Base-by-base conservation (phyloP, 2,329 filamentous ascomycete species). In the Metarhizium rileyi region DNA sequence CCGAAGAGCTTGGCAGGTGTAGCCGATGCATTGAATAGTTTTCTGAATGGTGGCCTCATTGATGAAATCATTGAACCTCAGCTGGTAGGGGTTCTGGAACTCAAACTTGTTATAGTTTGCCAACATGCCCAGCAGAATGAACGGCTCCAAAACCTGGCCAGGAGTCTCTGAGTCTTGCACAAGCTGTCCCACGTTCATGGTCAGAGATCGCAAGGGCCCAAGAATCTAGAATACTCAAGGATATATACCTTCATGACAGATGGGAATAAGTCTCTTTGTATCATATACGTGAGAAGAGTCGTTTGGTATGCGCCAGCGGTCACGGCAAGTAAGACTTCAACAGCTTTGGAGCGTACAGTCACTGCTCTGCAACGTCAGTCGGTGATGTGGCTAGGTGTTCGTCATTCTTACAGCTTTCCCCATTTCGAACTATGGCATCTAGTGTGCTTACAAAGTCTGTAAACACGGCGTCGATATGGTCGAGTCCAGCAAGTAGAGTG, bases 21-120 rank as follows among this genome's bases (percentile, higher is more conserved):
- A 71, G 2, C 90, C 89, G 22, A 95, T 79, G 50, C 85, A 86
- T 46, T 74, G 74, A 42, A 95, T 81, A 55, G 95, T 87, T 61
- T 87, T 88, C 52, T 84, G 79, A 59, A 97, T 96, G 2, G 86
- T 85, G 0, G 77, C 73, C 62, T 97, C 90, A 62, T 98, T 95
- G 60, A 96, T 89, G 66, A 97, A 97, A 65, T 97, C 90, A 59
- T 91, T 90, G 16, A 98, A 77, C 26, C 91, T 86, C 54, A 94
- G 73, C 59, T 93, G 86, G 60, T 98, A 98, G 0, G 91, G 91
- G 59, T 98, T 98, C 64, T 95, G 90, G 50, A 94, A 91, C 67
- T 98, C 93, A 62, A 98, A 98, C 66, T 97, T 98, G 77, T 98
- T 97, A 76, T 97, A 97, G 69, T 97, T 98, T 56, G 88, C 87